phyloP scores from a whole-genome alignment of 176 grass and related monocot species.

The Pontederia paniculata region DNA sequence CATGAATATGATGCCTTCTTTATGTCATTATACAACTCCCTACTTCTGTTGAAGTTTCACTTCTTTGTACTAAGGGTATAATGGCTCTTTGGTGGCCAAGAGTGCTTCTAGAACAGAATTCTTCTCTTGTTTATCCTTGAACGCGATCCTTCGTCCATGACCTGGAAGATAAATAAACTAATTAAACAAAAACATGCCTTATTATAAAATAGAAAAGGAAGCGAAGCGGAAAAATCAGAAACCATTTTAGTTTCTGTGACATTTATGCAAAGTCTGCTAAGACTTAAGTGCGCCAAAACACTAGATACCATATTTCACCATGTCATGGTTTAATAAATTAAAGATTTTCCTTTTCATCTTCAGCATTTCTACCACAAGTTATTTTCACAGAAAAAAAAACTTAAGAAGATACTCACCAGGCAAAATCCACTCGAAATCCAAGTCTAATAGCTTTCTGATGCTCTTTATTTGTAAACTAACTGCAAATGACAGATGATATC shows the following conservation, averaged over 20 bases:
- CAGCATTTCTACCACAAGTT: neutral
- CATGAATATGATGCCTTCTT: no score
- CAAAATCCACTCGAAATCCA: constrained; percentile 54
- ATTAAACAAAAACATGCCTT: neutral
- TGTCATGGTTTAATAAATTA: neutral
- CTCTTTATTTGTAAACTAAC: constrained; percentile 64
- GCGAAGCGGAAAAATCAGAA: neutral
- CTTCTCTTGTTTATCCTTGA: constrained; percentile 27
- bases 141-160: constrained; percentile 29
- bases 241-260: no score
- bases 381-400: neutral
- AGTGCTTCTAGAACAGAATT: constrained; percentile 28
- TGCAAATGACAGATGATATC: constrained; percentile 10
- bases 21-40: no score
- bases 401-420: constrained; percentile 37
- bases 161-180: constrained; percentile 10
- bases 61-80: neutral
- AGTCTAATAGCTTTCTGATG: constrained; percentile 45
- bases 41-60: no score
- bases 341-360: neutral
- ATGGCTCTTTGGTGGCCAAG: constrained; percentile 14
- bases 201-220: neutral
- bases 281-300: no score
- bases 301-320: no score
- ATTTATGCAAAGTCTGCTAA: no score